Evolutionary conservation across 805 yeast species (phyloP), one percentile per base, ranked within the genome.

Genomic region (Monosporozyma solicola): DNA sequence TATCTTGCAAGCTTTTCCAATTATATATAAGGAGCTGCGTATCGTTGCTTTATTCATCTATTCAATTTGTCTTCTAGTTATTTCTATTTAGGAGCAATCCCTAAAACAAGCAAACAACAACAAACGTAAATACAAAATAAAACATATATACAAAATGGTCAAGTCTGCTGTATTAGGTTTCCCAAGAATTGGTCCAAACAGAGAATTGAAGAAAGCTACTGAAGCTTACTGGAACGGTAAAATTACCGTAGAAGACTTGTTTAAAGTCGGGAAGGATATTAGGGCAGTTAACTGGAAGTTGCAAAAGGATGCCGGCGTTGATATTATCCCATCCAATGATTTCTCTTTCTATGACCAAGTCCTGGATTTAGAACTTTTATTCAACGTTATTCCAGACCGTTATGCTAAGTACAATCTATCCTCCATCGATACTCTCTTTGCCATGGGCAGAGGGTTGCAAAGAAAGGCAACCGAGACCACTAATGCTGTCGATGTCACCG

Each of bases 381-480:
- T 94, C 85, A 94, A 94, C 71, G 97, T 84, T 64, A 81, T 94
- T 72, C 99, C 99, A 72, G 95, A 89, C 68, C 87, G 98, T 77
- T 94, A 94, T 85, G 79, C 92, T 76, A 86, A 94, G 80, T 88
- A 79, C 77, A 41, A 58, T 16, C 83, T 94, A 72, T 82, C 89
- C 61, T 84, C 89, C 72, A 80, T 94, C 64, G 99, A 94, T 76
- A 87, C 89, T 59, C 77, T 87, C 69, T 94, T 94, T 73, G 99
- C 99, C 70, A 94, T 94, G 98, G 99, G 98, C 77, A 90, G 99
- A 83, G 99, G 99, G 84, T 82, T 94, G 74, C 99, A 94, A 80
- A 88, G 94, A 79, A 84, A 86, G 75, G 96, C 95, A 62, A 86
- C 95, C 62, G 95, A 85, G 65, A 70, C 90, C 61, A 72, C 83